Conservation (phyloP, 139 green algal genomes). For the Spirogloea muscicola region DNA sequence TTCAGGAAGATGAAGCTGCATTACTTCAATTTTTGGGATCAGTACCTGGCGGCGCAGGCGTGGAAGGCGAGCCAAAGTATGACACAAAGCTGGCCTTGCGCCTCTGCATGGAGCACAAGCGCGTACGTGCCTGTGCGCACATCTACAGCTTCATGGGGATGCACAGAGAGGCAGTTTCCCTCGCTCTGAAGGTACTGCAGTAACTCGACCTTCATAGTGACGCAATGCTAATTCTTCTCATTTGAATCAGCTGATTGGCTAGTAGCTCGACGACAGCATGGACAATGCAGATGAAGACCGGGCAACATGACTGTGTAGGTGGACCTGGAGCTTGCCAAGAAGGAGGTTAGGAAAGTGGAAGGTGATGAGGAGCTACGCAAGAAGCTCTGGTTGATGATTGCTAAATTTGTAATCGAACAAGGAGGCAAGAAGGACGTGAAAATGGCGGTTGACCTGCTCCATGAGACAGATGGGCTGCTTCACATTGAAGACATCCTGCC, state of each 20-base stretch:
- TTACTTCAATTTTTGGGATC: background rate
- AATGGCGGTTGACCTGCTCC: slow-evolving; percentile 38
- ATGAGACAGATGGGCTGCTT: slow-evolving; percentile 65
- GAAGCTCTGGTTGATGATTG: slow-evolving; percentile 86
- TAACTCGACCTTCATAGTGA: too few relatives aligned
- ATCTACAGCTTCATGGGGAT: slow-evolving; percentile 76
- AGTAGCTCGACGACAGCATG: too few relatives aligned
- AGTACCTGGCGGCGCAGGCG: background rate
- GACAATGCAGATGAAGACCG: too few relatives aligned
- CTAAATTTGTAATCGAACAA: slow-evolving; percentile 71
- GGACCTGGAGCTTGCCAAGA: slow-evolving; percentile 73
- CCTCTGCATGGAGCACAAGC: slow-evolving; percentile 51
- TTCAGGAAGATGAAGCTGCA: slow-evolving; percentile 43
- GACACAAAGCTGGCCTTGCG: slow-evolving; percentile 80
- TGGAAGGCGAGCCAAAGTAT: slow-evolving; percentile 65
- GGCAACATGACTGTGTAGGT: too few relatives aligned
- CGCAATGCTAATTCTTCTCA: too few relatives aligned
- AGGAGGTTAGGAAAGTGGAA: slow-evolving; percentile 59
- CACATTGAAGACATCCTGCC: slow-evolving; percentile 95
- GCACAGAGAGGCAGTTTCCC: slow-evolving; percentile 73
- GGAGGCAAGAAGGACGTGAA: slow-evolving; percentile 36
- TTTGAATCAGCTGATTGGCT: too few relatives aligned
- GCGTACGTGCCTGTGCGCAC: slow-evolving; percentile 64
- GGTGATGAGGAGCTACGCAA: slow-evolving; percentile 63
- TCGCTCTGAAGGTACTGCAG: slow-evolving; percentile 69